Evolutionary conservation across 139 green algal species (phyloP), one percentile per base, ranked within the genome.

Genomic region (Chlorella sorokiniana): DNA sequence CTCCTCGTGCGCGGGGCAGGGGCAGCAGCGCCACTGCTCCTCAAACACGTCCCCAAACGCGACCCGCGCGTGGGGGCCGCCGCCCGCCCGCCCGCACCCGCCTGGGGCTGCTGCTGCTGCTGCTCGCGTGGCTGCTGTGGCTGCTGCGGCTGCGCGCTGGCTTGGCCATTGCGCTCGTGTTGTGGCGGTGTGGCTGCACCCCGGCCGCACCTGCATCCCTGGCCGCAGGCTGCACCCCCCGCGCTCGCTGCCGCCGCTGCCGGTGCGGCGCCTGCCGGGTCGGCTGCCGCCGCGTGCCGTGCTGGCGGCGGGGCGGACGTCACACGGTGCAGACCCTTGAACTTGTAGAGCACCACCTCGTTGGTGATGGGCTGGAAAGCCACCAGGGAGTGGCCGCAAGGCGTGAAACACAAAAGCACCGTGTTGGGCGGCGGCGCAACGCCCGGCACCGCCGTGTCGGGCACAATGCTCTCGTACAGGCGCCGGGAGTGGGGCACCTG

Each of bases 391-490:
- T 40, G 35, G 52, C 84, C 84, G 63, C 84, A 83, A 27, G 84
- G 84, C 6, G 75, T 83, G 82, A 86, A 86, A 44, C 64, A 70
- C 22, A 5, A 56, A 2, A 86, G 25, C 40, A 63, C 83, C 5
- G 61, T 52, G 31, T 77, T 69, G 18, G 42, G 69, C 2, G 67
- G 61, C 54, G 83, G 78, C 42, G 65, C 71, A 27, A 84, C 20
- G 7, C 67, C 52, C 0, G 51, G 40, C n/a, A 87, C 56, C 1
- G 35, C 25, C 6, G 67, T 76, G 69, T 82, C 75, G 14, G 83
- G 83, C 35, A 81, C 83, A 5, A 87, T 37, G n/a, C 54, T 87
- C 44, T 87, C 75, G n/a, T 69, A 84, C 23, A 87, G 51, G 4
- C 81, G 63, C 9, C 83, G 64, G 81, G 63, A 70, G 14, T 83